A percentile compares a stretch with the other conserved stretches of the same genome.
phyloP scores from a whole-genome alignment of 768 basidiomycete genomes.

The Termitomyces sp. region DNA sequence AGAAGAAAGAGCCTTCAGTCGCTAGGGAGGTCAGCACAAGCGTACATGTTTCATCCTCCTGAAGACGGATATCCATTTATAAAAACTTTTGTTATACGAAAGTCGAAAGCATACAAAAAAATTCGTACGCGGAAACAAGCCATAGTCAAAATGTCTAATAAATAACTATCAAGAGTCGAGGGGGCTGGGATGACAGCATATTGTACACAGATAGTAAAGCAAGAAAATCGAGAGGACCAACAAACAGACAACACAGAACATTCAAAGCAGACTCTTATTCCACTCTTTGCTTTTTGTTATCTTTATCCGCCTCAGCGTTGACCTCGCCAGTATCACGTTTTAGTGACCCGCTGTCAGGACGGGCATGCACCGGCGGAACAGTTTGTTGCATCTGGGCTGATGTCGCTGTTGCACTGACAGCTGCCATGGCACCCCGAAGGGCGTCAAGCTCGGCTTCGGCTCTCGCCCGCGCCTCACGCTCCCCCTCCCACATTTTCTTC shows the following conservation, averaged over 20 bases:
- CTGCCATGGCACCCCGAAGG: conserved; percentile 31
- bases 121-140: background rate
- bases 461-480: conserved; percentile 53
- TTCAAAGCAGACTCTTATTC: conserved; percentile 23
- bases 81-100: background rate
- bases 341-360: conserved; percentile 8
- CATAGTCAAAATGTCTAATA: conserved; percentile 9
- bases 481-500: conserved; percentile 78
- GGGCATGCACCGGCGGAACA: conserved; percentile 8
- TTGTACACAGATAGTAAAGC: conserved; percentile 2
- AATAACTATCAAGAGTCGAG: background rate
- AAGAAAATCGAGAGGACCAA: background rate
- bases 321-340: conserved; percentile 13
- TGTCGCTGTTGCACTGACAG: background rate
- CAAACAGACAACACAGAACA: background rate
- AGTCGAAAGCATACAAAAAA: conserved; percentile 2
- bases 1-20: no score
- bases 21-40: no score
- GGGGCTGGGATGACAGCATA: background rate
- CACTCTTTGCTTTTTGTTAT: conserved; percentile 33
- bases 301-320: conserved; percentile 10
- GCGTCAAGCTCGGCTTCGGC: conserved; percentile 62
- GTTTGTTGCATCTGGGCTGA: conserved; percentile 3
- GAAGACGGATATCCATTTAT: background rate
- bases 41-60: background rate